Evolutionary conservation across 148 eudicot species (phyloP).

Genomic region (Amaranthus cruentus): DNA sequence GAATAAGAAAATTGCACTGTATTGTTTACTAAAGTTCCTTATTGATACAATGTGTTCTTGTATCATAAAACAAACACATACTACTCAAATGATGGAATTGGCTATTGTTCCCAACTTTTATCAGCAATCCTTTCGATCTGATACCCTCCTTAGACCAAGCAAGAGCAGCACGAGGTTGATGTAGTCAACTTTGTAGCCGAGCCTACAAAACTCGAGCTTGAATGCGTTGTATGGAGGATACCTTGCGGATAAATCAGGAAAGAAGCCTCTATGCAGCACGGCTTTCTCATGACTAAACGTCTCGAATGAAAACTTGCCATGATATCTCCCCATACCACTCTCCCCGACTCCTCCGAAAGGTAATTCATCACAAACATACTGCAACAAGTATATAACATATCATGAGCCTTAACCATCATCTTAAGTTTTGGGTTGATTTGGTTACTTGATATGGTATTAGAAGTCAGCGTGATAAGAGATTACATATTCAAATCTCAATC

Average conservation of each 20-base stretch:
- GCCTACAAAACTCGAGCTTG: constrained; percentile 64
- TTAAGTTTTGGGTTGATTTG: too few species aligned
- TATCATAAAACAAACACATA: not conserved
- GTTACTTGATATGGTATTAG: too few species aligned
- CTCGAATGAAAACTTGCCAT: constrained; percentile 90
- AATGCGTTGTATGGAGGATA: constrained; percentile 91
- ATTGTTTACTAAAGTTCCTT: too few species aligned
- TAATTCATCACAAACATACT: constrained; percentile 65
- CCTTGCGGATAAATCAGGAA: constrained; percentile 58
- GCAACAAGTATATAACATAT: constrained; percentile 9
- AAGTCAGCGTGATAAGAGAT: too few species aligned
- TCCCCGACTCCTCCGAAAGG: constrained; percentile 98
- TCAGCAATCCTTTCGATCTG: constrained; percentile 9
- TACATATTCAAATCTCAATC: too few species aligned
- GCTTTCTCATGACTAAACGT: constrained; percentile 91
- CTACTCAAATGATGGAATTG: not conserved
- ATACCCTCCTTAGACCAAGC: constrained; percentile 35
- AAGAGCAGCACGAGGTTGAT: constrained; percentile 50
- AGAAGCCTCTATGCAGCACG: constrained; percentile 57
- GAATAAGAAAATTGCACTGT: too few species aligned
- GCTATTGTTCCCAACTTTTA: too few species aligned
- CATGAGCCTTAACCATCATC: too few species aligned
- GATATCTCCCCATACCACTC: constrained; percentile 91
- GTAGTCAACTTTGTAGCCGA: constrained; percentile 56
- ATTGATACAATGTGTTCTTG: too few species aligned